These are phyloP conservation scores for Suhomyces xylopsoci DNA, from an alignment of 805 yeast genomes.

Conservation along the genomic window DNA sequence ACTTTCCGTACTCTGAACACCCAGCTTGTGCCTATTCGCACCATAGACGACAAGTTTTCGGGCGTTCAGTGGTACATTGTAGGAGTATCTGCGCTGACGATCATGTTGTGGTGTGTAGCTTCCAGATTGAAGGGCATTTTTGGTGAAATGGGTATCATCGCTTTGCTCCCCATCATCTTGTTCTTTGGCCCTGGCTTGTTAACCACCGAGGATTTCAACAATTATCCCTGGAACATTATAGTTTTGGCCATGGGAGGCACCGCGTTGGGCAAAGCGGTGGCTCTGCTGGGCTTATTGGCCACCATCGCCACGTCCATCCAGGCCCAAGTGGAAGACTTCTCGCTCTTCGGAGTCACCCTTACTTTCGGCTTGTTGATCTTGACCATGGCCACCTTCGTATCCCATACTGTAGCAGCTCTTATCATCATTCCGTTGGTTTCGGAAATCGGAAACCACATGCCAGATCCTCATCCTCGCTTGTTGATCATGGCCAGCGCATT, in stretches of 20 bases:
- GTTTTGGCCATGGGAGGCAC: slow-evolving; percentile 97
- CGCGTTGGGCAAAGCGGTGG: slow-evolving; percentile 91
- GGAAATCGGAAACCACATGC: slow-evolving; percentile 38
- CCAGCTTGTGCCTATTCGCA: slow-evolving; percentile 54
- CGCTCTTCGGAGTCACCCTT: slow-evolving; percentile 68
- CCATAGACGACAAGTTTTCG: slow-evolving; percentile 64
- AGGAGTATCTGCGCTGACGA: slow-evolving; percentile 65
- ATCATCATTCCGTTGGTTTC: slow-evolving; percentile 41
- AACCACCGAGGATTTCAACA: slow-evolving; percentile 88
- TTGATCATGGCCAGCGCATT: slow-evolving; percentile 43
- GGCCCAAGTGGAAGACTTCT: slow-evolving; percentile 57
- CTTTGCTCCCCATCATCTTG: slow-evolving; percentile 84
- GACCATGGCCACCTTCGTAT: slow-evolving; percentile 42
- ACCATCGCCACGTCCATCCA: slow-evolving; percentile 76
- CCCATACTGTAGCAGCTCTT: slow-evolving; percentile 45
- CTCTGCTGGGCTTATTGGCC: slow-evolving; percentile 80
- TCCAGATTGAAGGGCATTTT: slow-evolving; percentile 66
- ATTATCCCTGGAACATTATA: slow-evolving; percentile 95
- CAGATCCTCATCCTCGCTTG: slow-evolving; percentile 36
- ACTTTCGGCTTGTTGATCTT: slow-evolving; percentile 52
- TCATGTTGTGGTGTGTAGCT: slow-evolving; percentile 85
- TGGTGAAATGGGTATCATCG: slow-evolving; percentile 97
- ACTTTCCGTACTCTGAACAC: slow-evolving; percentile 48
- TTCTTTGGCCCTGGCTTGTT: slow-evolving; percentile 89
- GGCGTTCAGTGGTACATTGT: slow-evolving; percentile 73